Evolutionary conservation across 345 rosid species (phyloP), one percentile per base, ranked within the genome.

Genomic region (Corchorus olitorius): DNA sequence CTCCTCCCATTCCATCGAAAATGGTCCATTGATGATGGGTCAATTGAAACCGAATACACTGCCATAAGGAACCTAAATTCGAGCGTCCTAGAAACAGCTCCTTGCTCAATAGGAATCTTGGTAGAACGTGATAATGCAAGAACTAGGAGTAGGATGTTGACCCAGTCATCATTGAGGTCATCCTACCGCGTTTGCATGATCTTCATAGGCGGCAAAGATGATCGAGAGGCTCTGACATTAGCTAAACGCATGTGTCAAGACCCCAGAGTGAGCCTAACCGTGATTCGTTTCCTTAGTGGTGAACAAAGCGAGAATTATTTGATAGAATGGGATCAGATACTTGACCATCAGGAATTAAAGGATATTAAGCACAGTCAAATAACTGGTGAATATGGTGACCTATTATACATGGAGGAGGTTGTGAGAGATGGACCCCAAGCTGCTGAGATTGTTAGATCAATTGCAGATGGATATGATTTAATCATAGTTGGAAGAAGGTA

Each of bases 171-270:
- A 53, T 5, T 1, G 27, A 27, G 27, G 27, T 27, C 59, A 5
- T 37, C 35, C 2, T 76, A 65, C 35, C 60, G 69, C 45, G 72
- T 82, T 1, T 77, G 81, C 11, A 62, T 90, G 82, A 68, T 93
- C 54, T 93, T 89, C 80, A 70, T 87, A 5, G 97, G 97, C 0
- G 94, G 94, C 0, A 77, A 66, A 16, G 98, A 93, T 46, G 97
- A 93, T 46, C 68, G 87, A 0, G 98, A 90, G 58, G 93, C 88
- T 1, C 17, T 91, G 4, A 65, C 83, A 0, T 50, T 91, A 4
- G 90, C 82, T 4, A 89, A 83, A 65, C 75, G 89, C 41, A 88
- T 91, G 89, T 77, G 86, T 1, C 63, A 65, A 5, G 77, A 88
- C 19, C 19, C 85, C 0, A 20, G 50, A 3, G 76, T 84, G 41